Percentiles rank a stretch among this genome's conserved stretches.
Evolutionary conservation across 495 filamentous ascomycete species (phyloP).

Genomic region (Pseudoneurospora amorphoporcata): DNA sequence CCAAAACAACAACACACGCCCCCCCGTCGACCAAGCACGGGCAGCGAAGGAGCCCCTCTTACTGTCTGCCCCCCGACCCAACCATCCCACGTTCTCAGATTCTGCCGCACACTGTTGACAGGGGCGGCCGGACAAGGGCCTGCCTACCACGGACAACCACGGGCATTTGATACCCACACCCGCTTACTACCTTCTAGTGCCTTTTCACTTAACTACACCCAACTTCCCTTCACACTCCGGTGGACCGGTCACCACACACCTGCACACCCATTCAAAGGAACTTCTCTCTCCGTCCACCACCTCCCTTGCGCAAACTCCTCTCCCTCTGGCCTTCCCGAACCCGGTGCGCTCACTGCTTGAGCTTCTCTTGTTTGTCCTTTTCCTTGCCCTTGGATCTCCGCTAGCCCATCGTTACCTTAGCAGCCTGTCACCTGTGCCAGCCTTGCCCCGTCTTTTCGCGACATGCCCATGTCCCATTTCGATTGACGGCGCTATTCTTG

Average conservation of each 20-base stretch:
- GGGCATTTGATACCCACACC: slow-evolving; percentile 18
- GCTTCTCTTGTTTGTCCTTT: not conserved
- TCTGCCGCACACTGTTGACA: slow-evolving; percentile 14
- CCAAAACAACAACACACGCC: slow-evolving; percentile 8
- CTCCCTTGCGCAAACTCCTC: slow-evolving; percentile 6
- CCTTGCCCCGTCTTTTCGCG: not conserved
- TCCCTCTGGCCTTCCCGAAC: not conserved
- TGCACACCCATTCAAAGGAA: not conserved
- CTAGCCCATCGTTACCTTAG: not conserved
- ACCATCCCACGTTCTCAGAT: slow-evolving; percentile 27
- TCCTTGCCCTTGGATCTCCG: not conserved
- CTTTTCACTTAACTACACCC: slow-evolving; percentile 1
- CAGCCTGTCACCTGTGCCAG: not conserved
- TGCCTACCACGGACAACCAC: slow-evolving; percentile 3
- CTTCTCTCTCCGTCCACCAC: not conserved
- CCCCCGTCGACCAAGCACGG: slow-evolving; percentile 7
- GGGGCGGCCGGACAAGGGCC: slow-evolving; percentile 5
- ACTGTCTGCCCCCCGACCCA: slow-evolving; percentile 5
- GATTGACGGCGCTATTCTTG: not conserved
- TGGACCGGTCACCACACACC: slow-evolving; percentile 23
- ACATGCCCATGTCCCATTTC: not conserved
- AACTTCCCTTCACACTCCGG: slow-evolving; percentile 17
- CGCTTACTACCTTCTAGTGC: slow-evolving; percentile 13
- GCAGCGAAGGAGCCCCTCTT: slow-evolving; percentile 11
- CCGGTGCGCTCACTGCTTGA: not conserved